Evolutionary conservation across 2,329 filamentous ascomycete genomes (phyloP), one percentile per base, ranked within the genome.

Genomic region (Albophoma yamanashiensis): DNA sequence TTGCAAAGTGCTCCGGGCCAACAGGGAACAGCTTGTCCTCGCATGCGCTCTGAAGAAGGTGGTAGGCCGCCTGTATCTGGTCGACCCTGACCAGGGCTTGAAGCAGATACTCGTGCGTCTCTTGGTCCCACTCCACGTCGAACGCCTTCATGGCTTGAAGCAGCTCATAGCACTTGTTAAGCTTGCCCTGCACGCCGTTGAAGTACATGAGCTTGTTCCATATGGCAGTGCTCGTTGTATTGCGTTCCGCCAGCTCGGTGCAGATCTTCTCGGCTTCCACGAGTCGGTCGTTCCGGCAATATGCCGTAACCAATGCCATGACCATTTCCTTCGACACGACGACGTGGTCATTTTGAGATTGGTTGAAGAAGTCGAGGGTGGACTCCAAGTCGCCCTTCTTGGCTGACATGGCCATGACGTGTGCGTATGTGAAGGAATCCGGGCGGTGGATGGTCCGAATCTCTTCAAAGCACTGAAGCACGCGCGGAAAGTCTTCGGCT

Each of bases 141-240:
- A 73, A 69, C 15, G 75, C 70, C 27, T 74, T 76, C 83, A 86
- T 86, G 42, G 67, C 62, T 42, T 74, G 71, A 27, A 84, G 72
- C 8, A 83, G 60, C 5, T 73, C 74, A 65, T 83, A 79, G 58
- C 82, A 75, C 56, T 74, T 74, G n/a, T 68, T 69, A 8, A 84
- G 70, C 58, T 80, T 77, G 59, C 87, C 82, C 8, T 82, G 79
- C 59, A 83, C 75, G 8, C 89, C 89, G 70, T 91, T 82, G 62
- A 88, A 83, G 60, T 82, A 79, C 5, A 97, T 76, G 39, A 97
- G 74, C 58, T 84, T 79, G 68, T 97, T 96, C 89, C 90, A 97
- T 68, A 91, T 83, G 39, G 79, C 76, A 2, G 86, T 86, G 27
- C 72, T 74, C 1, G 79, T 76, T 1, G 84, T 79, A 22, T 78